Percentiles rank a stretch among this genome's conserved stretches.
Conservation (phyloP, 371 early-diverging fungal species). For the Amoeboaphelidium protococcarum region DNA sequence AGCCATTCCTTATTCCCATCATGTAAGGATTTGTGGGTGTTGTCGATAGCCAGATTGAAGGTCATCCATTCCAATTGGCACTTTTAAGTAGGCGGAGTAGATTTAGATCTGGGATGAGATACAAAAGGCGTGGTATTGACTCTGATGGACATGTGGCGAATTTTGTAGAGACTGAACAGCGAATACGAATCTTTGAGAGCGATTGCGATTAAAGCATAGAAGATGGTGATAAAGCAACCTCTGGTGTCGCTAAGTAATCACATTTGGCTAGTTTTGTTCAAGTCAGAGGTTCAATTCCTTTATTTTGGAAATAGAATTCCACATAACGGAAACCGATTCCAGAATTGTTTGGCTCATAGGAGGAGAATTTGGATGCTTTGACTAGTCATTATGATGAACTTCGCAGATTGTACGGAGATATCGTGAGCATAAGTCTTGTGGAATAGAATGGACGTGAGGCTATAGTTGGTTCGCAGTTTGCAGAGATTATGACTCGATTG, state of each 20-base stretch:
- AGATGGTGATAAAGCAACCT: no score
- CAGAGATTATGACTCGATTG: neutral
- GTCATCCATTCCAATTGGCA: neutral
- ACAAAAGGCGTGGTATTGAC: constrained; percentile 87
- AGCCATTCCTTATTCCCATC: neutral
- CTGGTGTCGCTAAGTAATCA: no score
- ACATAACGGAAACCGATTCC: neutral
- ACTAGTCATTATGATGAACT: neutral
- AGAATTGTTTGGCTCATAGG: neutral
- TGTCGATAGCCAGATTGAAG: constrained; percentile 1
- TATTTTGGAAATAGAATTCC: constrained; percentile 69
- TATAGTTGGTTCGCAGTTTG: neutral
- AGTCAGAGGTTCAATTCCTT: constrained; percentile 90
- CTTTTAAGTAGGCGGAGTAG: constrained; percentile 1
- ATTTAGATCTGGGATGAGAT: constrained; percentile 34
- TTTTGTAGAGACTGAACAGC: constrained; percentile 96
- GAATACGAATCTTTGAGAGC: constrained; percentile 19
- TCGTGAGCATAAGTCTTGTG: neutral
- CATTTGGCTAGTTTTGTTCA: constrained; percentile 39
- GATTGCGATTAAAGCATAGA: neutral
- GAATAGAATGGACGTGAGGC: neutral
- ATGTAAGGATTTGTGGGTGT: neutral
- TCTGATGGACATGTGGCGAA: constrained; percentile 80
- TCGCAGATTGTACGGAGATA: neutral
- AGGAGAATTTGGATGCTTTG: neutral